Base-by-base conservation (phyloP, 768 basidiomycete species). In the Coprinopsis cinerea region DNA sequence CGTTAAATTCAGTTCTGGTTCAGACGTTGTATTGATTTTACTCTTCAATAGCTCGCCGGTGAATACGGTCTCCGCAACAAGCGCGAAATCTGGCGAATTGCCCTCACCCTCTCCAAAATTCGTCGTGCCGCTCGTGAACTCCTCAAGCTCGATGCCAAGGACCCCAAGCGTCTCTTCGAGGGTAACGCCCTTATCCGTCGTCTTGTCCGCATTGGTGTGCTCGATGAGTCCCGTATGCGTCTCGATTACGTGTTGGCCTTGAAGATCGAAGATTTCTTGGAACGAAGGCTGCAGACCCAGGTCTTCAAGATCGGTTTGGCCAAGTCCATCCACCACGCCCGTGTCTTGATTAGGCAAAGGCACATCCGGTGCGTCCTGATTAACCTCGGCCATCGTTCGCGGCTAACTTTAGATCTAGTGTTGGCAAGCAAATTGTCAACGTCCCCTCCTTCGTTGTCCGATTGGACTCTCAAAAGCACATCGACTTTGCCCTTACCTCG, bases 21-120 rank as follows among this genome's bases (percentile, higher is more conserved):
- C 41, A 26, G 24, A 5, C 11, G 3, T 36, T 36, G 39, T 17
- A 23, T 22, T 28, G 22, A 41, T 37, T 11, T n/a, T 46, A 45
- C 32, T 22, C 30, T 36, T n/a, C 14, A 4, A 47, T 61, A 96
- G 95, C 94, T 98, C 72, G 95, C 94, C 47, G 95, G 96, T 73
- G 96, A 99, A 76, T 98, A 94, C 79, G 96, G 96, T 70, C 91
- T 98, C 68, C 90, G 94, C 71, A 98, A 97, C 89, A 99, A 99
- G 81, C 89, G 95, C 68, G 96, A 99, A 77, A 96, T 98, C 77
- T 99, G 95, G 96, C 91, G 96, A 65, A 98, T 99, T 71, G 84
- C 92, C 68, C 86, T 99, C 64, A 85, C 84, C 69, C 86, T 99
- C 48, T 99, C 96, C 64, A 97, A 99, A 82, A 99, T 99, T 67